These are phyloP conservation scores for Scopulariopsis brevicaulis DNA, from an alignment of 2,329 filamentous ascomycete species.

Conservation along the genomic window DNA sequence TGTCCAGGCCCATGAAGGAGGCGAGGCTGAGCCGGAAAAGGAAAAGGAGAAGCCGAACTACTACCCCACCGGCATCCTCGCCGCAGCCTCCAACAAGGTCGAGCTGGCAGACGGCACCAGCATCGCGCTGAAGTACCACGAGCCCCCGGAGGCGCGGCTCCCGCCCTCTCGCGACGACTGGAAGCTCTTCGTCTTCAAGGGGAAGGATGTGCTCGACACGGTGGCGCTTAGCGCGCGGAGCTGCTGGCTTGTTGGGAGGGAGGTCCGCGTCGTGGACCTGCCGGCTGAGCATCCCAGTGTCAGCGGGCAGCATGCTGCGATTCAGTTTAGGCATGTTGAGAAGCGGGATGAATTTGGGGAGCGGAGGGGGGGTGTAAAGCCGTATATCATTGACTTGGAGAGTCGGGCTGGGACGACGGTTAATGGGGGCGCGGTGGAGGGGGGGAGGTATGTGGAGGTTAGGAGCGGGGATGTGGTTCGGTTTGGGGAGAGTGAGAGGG, in stretches of 20 bases:
- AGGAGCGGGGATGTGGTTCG: constrained; percentile 79
- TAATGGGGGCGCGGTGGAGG: constrained; percentile 63
- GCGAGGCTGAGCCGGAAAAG: constrained; percentile 24
- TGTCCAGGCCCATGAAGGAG: not conserved
- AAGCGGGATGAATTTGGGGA: constrained; percentile 83
- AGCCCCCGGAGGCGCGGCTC: constrained; percentile 86
- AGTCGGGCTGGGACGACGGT: constrained; percentile 83
- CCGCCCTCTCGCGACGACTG: constrained; percentile 68
- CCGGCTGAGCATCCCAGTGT: constrained; percentile 81
- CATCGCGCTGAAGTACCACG: constrained; percentile 88
- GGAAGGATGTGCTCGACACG: constrained; percentile 66
- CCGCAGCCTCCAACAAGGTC: constrained; percentile 72
- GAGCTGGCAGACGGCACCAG: constrained; percentile 61
- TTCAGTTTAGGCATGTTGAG: constrained; percentile 82
- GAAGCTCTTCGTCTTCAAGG: constrained; percentile 92
- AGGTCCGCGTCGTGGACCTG: constrained; percentile 70
- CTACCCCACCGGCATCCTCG: constrained; percentile 66
- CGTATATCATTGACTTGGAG: constrained; percentile 88
- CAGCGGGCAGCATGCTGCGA: constrained; percentile 89
- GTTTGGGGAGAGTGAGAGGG: constrained; percentile 79
- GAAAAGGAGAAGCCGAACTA: constrained; percentile 87
- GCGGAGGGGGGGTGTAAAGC: constrained; percentile 64
- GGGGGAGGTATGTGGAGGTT: constrained; percentile 74
- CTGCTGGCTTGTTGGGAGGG: constrained; percentile 85
- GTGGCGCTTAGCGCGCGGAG: constrained; percentile 64